Evolutionary conservation across 441 rosid genomes (phyloP).

Genomic region (Populus hybrid): DNA sequence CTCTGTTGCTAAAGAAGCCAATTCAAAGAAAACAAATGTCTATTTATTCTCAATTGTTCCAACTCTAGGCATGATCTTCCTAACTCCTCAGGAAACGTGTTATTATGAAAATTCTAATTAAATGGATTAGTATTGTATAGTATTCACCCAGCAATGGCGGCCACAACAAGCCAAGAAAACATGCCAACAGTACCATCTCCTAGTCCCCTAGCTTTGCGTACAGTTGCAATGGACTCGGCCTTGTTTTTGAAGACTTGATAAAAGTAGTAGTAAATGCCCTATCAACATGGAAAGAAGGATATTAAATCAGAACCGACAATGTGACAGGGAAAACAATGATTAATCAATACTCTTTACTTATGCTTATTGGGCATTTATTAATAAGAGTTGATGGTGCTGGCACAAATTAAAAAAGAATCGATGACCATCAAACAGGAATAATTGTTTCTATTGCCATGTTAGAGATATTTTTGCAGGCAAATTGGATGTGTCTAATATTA

Average conservation of each 20-base stretch:
- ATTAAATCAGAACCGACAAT: background rate
- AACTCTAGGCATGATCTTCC: background rate
- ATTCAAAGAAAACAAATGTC: background rate
- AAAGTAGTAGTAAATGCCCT: constrained; percentile 67
- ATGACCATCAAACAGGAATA: no score
- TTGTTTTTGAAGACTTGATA: constrained; percentile 66
- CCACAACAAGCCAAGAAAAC: constrained; percentile 71
- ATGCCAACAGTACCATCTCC: constrained; percentile 61
- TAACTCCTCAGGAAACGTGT: background rate
- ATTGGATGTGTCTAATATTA: no score
- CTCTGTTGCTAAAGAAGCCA: background rate
- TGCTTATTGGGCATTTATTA: background rate
- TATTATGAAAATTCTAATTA: background rate
- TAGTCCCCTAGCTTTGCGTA: constrained; percentile 41
- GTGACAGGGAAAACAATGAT: background rate
- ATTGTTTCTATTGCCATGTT: no score
- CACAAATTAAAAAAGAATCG: no score
- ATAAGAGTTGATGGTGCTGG: background rate
- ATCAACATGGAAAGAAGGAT: constrained; percentile 16
- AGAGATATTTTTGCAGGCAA: no score
- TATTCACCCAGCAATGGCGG: constrained; percentile 59
- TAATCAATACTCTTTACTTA: background rate
- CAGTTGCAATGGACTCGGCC: constrained; percentile 55
- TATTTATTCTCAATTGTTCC: background rate
- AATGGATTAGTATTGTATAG: background rate